These are phyloP conservation scores for Flaveria bidentis DNA, from an alignment of 129 eudicot genomes.

Conservation along the genomic window DNA sequence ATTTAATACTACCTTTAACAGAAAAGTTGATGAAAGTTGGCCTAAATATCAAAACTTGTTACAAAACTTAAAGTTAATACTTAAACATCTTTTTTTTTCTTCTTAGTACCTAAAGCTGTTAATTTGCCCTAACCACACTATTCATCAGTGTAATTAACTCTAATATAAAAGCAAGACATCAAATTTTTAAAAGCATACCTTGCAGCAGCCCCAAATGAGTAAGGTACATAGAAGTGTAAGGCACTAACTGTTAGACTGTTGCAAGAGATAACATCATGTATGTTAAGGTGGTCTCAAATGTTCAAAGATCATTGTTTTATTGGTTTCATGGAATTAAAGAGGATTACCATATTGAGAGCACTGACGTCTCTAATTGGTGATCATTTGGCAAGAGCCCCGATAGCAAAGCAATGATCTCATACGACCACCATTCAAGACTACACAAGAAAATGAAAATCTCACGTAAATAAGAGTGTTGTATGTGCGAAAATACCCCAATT, in stretches of 20 bases:
- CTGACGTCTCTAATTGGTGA: conserved; percentile 63
- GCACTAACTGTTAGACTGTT: conserved; percentile 40
- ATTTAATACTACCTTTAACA: too few relatives aligned
- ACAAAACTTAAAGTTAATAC: too few relatives aligned
- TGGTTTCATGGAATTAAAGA: not conserved
- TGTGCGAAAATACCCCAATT: not conserved
- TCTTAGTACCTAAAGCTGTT: too few relatives aligned
- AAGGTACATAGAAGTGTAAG: conserved; percentile 46
- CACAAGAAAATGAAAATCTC: conserved; percentile 8
- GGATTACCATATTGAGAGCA: conserved; percentile 63
- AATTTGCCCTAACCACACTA: too few relatives aligned
- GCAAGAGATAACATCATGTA: not conserved
- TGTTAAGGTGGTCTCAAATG: conserved; percentile 4
- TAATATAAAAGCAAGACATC: not conserved
- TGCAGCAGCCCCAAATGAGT: conserved; percentile 57
- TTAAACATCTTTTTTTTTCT: too few relatives aligned
- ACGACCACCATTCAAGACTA: conserved; percentile 66
- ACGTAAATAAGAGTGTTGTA: not conserved
- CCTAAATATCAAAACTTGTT: too few relatives aligned
- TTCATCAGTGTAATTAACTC: too few relatives aligned
- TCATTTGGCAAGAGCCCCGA: conserved; percentile 54
- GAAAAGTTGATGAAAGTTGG: too few relatives aligned
- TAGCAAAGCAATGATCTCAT: conserved; percentile 50
- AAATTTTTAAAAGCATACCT: conserved; percentile 30
- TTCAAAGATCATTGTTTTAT: not conserved